phyloP scores from a whole-genome alignment of 2,329 filamentous ascomycete species.

The Coniochaeta sp. region DNA sequence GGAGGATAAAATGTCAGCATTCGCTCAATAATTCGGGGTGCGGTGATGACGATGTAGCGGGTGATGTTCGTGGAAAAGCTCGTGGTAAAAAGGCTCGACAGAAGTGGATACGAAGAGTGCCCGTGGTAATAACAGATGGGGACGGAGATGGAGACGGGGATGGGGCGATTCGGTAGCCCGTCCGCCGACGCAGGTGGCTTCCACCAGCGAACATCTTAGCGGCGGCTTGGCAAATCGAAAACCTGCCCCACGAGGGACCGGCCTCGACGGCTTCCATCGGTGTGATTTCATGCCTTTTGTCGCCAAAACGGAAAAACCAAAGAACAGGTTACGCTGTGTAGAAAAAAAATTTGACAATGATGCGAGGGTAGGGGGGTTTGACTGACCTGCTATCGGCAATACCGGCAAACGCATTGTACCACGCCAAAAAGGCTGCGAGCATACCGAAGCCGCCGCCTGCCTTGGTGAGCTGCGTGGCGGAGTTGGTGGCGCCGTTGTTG shows the following conservation, averaged over 20 bases:
- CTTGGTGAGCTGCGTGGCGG: slow-evolving; percentile 49
- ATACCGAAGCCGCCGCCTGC: slow-evolving; percentile 77
- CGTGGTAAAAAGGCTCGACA: not conserved
- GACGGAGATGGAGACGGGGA: too few species aligned
- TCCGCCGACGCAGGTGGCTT: slow-evolving; percentile 13
- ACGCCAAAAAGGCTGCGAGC: slow-evolving; percentile 71
- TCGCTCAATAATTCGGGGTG: not conserved
- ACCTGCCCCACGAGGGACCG: slow-evolving; percentile 1
- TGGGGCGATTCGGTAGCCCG: slow-evolving; percentile 3
- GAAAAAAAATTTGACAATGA: not conserved
- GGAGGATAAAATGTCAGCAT: slow-evolving; percentile 25
- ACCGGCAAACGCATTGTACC: slow-evolving; percentile 83
- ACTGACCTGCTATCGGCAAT: slow-evolving; percentile 64
- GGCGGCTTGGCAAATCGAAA: slow-evolving; percentile 13
- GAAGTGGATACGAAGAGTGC: not conserved
- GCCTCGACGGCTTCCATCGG: slow-evolving; percentile 1
- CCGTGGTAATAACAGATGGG: too few species aligned
- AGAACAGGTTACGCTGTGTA: not conserved
- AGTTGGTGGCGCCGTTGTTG: slow-evolving; percentile 40
- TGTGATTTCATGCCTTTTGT: not conserved
- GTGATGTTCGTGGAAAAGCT: not conserved
- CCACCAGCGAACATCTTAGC: slow-evolving; percentile 3
- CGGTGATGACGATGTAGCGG: too few species aligned
- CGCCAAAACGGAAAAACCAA: not conserved
- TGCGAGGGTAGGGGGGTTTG: not conserved